Base-by-base conservation (phyloP, 257 asterid species). In the Solanum tarijense region DNA sequence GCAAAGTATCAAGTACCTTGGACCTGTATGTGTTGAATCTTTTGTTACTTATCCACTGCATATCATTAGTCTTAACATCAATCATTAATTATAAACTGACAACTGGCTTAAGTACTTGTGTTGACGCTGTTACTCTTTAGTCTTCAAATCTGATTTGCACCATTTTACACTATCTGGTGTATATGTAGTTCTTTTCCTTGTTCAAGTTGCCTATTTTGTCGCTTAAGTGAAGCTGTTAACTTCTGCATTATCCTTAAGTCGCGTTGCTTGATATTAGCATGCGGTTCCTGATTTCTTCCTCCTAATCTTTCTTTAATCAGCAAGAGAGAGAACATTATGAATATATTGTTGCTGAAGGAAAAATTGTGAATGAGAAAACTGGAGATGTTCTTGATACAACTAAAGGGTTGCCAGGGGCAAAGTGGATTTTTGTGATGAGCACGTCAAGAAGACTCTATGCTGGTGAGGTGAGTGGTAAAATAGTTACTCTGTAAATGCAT, bases 351-450 rank as follows among this genome's bases (percentile, higher is more conserved):
- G 90, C 84, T 72, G 95, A 93, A 36, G 98, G 98, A 71, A 92
- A 88, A 88, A 83, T 95, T 87, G 65, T 92, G 91, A 93, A 93
- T 87, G 92, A 90, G 23, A 90, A 91, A 87, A 90, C 94, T 83
- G 92, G 95, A 85, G 65, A 88, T 46, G 91, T 91, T 86, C 96
- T 97, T 78, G 94, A 95, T 88, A 95, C 98, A 23, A 90, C 83
- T 35, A 87, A 87, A 88, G 93, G 92, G 43, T 83, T 88, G 55
- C 86, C 90, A 62, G 96, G 94, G 88, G 90, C 90, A 43, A 97
- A 96, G 89, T 95, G 98, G 98, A 97, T 97, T 90, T 96, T 96
- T 88, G 99, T 96, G 89, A 92, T 97, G 98, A 94, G 98, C 99
- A 96, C 98, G 88, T 88, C 94, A 39, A 93, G 92, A 92, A 90